These are phyloP conservation scores for Helicostylum pulchrum DNA, from an alignment of 192 early-diverging fungal genomes.

Conservation along the genomic window DNA sequence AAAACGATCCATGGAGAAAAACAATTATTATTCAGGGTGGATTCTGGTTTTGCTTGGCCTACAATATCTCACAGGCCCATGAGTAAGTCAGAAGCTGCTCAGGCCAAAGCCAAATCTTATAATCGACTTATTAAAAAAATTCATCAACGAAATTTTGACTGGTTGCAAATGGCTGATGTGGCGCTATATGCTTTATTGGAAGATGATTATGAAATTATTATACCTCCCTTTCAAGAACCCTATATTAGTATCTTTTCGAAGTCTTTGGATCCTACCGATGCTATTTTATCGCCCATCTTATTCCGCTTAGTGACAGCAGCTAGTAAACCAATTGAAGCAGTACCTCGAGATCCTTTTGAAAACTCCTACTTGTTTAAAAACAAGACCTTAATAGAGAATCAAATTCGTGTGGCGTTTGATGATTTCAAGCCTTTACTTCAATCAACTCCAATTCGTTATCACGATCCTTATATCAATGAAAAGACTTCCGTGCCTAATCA, in stretches of 20 bases:
- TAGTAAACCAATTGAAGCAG: slow-evolving; percentile 3
- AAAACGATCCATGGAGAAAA: slow-evolving; percentile 17
- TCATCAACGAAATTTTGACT: not conserved
- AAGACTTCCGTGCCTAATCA: not conserved
- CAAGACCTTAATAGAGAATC: not conserved
- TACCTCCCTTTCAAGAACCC: slow-evolving; percentile 12
- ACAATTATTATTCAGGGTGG: not conserved
- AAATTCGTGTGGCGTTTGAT: slow-evolving; percentile 10
- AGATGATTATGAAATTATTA: slow-evolving; percentile 5
- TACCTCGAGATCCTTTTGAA: slow-evolving; percentile 13
- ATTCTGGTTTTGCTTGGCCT: slow-evolving; percentile 5
- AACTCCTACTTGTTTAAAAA: slow-evolving; percentile 4
- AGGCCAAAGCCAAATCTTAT: slow-evolving; percentile 25
- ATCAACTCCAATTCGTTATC: not conserved
- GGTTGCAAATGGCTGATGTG: slow-evolving; percentile 1
- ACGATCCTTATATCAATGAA: not conserved
- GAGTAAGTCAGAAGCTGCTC: slow-evolving; percentile 13
- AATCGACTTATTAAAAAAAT: slow-evolving; percentile 18
- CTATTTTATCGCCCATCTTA: slow-evolving; percentile 4
- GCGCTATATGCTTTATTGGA: slow-evolving; percentile 18
- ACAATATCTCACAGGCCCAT: not conserved
- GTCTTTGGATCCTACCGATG: not conserved
- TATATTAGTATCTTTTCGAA: slow-evolving; percentile 5
- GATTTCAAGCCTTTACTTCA: slow-evolving; percentile 4
- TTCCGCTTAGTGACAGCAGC: slow-evolving; percentile 19